Percentiles rank a stretch among this genome's conserved stretches.
phyloP scores from a whole-genome alignment of 139 green algal species.

The Haematococcus lacustris region DNA sequence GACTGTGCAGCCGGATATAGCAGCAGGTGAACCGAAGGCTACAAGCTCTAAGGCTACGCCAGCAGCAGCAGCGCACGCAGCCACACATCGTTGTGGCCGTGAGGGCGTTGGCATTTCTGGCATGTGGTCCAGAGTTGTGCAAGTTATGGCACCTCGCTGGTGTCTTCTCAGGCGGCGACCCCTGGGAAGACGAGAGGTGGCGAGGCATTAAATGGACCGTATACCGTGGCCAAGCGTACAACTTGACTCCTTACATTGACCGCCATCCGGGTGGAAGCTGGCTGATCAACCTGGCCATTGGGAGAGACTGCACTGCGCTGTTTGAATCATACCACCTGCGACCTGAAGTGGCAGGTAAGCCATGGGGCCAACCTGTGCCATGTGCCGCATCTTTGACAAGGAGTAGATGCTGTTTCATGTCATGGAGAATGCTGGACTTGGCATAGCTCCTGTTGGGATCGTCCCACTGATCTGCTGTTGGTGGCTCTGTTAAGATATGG shows the following conservation, averaged over 20 bases:
- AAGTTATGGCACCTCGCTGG: too few species aligned
- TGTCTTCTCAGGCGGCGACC: slow-evolving; percentile 41
- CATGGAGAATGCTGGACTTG: not conserved
- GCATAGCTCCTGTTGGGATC: too few species aligned
- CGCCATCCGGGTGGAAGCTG: slow-evolving; percentile 58
- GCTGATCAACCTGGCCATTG: slow-evolving; percentile 70
- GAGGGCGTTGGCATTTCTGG: too few species aligned
- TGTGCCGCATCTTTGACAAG: not conserved
- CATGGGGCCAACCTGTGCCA: not conserved
- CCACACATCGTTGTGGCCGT: too few species aligned
- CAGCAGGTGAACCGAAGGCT: too few species aligned
- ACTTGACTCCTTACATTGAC: slow-evolving; percentile 46
- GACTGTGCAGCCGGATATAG: too few species aligned
- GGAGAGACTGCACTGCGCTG: slow-evolving; percentile 70
- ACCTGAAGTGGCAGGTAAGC: slow-evolving; percentile 42
- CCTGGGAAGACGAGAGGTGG: slow-evolving; percentile 63
- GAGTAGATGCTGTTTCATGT: not conserved
- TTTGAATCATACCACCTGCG: slow-evolving; percentile 80
- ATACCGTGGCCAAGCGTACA: slow-evolving; percentile 42
- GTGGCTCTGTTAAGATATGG: not conserved
- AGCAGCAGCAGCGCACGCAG: too few species aligned
- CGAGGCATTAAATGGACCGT: slow-evolving; percentile 18
- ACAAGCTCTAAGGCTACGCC: too few species aligned
- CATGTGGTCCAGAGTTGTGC: too few species aligned
- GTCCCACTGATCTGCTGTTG: not conserved